Conservation (phyloP, 768 basidiomycete genomes). For the Lactarius indigo region DNA sequence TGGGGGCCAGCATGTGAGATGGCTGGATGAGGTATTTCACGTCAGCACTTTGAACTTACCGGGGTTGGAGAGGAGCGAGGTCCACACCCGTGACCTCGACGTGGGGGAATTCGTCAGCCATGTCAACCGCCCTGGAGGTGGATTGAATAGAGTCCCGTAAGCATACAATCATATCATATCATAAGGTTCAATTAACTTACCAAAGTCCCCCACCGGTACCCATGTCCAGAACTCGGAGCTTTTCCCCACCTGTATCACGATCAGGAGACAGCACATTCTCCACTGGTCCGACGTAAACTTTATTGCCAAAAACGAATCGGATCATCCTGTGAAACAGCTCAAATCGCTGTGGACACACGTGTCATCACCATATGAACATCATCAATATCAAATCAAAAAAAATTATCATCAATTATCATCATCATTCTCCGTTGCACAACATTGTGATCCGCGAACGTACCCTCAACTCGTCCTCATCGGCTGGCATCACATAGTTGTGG, state of each 20-base stretch:
- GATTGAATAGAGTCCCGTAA: background rate
- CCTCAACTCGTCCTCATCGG: slow-evolving; percentile 58
- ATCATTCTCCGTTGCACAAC: background rate
- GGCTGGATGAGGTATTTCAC: background rate
- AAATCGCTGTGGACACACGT: slow-evolving; percentile 49
- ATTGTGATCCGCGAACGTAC: slow-evolving; percentile 38
- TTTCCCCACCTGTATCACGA: slow-evolving; percentile 29
- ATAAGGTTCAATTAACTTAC: slow-evolving; percentile 35
- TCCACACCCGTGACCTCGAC: slow-evolving; percentile 68
- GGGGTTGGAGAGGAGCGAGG: slow-evolving; percentile 69
- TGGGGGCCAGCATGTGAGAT: slow-evolving; percentile 12
- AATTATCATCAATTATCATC: no score
- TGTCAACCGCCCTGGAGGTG: slow-evolving; percentile 57
- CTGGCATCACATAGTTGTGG: slow-evolving; percentile 57
- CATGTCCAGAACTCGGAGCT: slow-evolving; percentile 54
- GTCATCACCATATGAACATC: background rate
- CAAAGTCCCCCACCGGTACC: slow-evolving; percentile 66
- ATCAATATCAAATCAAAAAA: background rate
- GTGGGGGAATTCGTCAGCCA: slow-evolving; percentile 67
- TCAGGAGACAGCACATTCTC: slow-evolving; percentile 46
- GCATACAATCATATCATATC: background rate
- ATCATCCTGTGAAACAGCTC: slow-evolving; percentile 61
- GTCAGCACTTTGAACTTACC: slow-evolving; percentile 38
- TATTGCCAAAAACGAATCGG: slow-evolving; percentile 62
- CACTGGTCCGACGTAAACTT: slow-evolving; percentile 65